Evolutionary conservation across 2,329 filamentous ascomycete species (phyloP), one percentile per base, ranked within the genome.

Genomic region (Xylariaceae sp.): DNA sequence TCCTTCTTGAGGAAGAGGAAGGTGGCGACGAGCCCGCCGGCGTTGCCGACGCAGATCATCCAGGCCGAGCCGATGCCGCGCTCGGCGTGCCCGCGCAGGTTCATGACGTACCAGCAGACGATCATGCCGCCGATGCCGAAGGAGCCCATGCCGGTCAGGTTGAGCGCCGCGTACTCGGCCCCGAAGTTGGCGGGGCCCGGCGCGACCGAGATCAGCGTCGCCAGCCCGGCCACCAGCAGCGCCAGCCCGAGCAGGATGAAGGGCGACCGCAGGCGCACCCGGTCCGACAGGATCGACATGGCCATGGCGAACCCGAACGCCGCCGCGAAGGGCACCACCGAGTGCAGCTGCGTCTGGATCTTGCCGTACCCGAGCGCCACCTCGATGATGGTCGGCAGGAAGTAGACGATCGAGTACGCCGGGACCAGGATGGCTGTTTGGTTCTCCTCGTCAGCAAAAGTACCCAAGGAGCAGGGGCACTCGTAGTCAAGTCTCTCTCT

Each of bases 41-140:
- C 32, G 32, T 57, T 57, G 0, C 55, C 55, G 29, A 58, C 49
- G 11, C 52, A 42, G 23, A 58, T 54, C 31, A 53, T 42, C 40
- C 47, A 57, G 1, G 42, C 56, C 5, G 47, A 46, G 4, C 52
- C 55, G 13, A 59, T 46, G 24, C 46, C 50, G 5, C 56, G 47
- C 36, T 55, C 32, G 11, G 31, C 36, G 33, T 58, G 53, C 5
- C 55, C 56, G 4, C 52, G 51, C 24, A 64, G 50, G 36, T 64
- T 65, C 45, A 64, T 65, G 5, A 60, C 42, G 2, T 59, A 50
- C 63, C 63, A 65, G 37, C 55, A 58, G 11, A 57, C 32, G 13
- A 56, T 44, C 13, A 46, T 37, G 2, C 46, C 39, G 3, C 43
- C 51, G 6, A 44, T 40, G 14, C 43, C 39, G 23, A 52, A 54